Evolutionary conservation across 345 rosid genomes (phyloP).

Genomic region (Dimocarpus longan): DNA sequence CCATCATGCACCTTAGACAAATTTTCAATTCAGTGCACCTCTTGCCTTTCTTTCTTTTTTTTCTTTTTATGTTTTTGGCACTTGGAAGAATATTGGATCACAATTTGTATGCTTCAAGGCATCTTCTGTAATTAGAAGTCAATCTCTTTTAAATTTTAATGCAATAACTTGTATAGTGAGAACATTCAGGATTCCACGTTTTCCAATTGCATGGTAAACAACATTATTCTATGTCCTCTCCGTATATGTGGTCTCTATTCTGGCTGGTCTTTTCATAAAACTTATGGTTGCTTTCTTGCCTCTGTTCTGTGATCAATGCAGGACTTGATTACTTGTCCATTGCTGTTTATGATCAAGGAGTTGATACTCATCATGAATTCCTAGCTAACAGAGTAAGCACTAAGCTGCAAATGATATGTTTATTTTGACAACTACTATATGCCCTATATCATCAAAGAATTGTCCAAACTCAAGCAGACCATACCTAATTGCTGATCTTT

Average conservation of each 20-base stretch:
- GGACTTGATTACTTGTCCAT: conserved; percentile 81
- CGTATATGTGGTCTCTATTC: background rate
- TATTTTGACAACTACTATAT: background rate
- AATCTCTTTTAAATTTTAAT: background rate
- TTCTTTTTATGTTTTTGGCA: no score
- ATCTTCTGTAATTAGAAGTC: no score
- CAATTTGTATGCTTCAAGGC: no score
- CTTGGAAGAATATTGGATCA: no score
- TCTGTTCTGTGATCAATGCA: conserved; percentile 24
- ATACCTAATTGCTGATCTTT: background rate
- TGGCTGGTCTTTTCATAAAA: background rate
- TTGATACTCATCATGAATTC: conserved; percentile 46
- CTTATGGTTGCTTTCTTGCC: background rate
- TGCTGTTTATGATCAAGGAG: conserved; percentile 60
- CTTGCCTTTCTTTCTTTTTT: no score
- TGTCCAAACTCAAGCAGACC: background rate
- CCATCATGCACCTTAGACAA: no score
- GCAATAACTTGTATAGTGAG: no score
- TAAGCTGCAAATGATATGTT: background rate
- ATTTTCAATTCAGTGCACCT: no score
- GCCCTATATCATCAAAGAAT: background rate
- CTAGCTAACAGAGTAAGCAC: conserved; percentile 49
- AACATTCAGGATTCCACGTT: no score
- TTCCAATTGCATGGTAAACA: no score
- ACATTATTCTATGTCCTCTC: no score